These are phyloP conservation scores for Linnemannia hyalina DNA, from an alignment of 192 early-diverging fungal genomes.

Conservation along the genomic window DNA sequence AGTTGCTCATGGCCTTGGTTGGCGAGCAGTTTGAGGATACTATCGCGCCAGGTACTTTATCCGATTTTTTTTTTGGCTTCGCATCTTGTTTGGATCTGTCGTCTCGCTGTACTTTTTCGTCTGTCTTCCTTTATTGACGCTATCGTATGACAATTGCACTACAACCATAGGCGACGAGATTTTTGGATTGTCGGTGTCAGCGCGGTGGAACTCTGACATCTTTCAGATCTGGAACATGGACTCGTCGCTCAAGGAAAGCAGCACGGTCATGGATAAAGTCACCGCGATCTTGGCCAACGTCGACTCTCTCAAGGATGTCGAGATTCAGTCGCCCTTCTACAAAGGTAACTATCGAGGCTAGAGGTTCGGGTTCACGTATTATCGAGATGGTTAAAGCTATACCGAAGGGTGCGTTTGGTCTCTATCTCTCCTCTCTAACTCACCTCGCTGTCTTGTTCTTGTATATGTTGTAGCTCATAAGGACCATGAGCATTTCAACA, in stretches of 20 bases:
- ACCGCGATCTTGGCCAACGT: constrained; percentile 16
- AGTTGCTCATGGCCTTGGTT: constrained; percentile 62
- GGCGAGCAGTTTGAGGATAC: constrained; percentile 65
- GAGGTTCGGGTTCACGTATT: too few relatives aligned
- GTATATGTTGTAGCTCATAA: constrained; percentile 40
- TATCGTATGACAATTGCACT: too few relatives aligned
- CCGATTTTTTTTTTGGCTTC: neutral
- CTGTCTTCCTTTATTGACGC: too few relatives aligned
- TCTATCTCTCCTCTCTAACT: neutral
- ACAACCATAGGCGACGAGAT: constrained; percentile 54
- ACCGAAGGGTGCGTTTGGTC: neutral
- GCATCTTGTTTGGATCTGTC: too few relatives aligned
- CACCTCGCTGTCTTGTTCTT: neutral
- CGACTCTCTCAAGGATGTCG: constrained; percentile 33
- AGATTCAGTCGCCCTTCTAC: constrained; percentile 62
- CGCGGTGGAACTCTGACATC: constrained; percentile 62
- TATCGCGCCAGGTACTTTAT: constrained; percentile 44
- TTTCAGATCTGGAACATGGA: constrained; percentile 66
- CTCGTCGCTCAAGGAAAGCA: constrained; percentile 37
- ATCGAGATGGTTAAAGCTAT: too few relatives aligned
- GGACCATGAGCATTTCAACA: constrained; percentile 60
- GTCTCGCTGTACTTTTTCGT: too few relatives aligned
- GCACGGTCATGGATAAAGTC: constrained; percentile 59
- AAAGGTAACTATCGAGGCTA: constrained; percentile 48
- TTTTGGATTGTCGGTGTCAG: constrained; percentile 59